These are phyloP conservation scores for Dactylorhiza incarnata DNA, from an alignment of 106 monocot species.

Conservation along the genomic window DNA sequence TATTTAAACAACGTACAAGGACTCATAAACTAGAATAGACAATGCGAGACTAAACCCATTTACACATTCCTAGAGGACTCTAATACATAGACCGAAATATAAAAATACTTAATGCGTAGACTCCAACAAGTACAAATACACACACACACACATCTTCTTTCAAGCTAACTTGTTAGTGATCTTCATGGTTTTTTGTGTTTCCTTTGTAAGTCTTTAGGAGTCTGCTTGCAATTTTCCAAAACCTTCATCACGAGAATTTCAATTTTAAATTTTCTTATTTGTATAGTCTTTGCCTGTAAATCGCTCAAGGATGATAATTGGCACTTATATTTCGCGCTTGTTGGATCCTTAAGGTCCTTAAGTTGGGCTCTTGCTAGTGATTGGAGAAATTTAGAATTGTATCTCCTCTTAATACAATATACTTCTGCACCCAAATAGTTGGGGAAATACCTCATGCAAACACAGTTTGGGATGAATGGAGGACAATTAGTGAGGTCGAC, in stretches of 20 bases:
- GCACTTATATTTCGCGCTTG: not conserved
- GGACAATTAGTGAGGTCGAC: not conserved
- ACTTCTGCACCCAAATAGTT: not conserved
- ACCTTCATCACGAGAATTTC: not conserved
- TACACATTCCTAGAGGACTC: too few species aligned
- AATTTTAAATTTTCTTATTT: not conserved
- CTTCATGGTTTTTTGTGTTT: not conserved
- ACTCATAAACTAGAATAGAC: too few species aligned
- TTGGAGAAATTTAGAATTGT: not conserved
- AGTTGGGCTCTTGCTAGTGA: not conserved
- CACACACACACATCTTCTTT: not conserved
- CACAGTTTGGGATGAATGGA: not conserved
- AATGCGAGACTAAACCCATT: too few species aligned
- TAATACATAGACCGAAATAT: too few species aligned
- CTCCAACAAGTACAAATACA: too few species aligned
- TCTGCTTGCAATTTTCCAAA: not conserved
- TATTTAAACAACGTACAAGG: too few species aligned
- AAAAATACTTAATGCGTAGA: too few species aligned
- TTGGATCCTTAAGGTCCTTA: not conserved
- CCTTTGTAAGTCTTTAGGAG: not conserved
- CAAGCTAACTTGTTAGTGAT: not conserved
- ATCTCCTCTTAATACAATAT: not conserved
- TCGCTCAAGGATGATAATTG: not conserved
- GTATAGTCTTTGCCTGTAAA: not conserved
- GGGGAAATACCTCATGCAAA: not conserved